Base-by-base conservation (phyloP, 306 rosid genomes). In the Abrus precatorius region DNA sequence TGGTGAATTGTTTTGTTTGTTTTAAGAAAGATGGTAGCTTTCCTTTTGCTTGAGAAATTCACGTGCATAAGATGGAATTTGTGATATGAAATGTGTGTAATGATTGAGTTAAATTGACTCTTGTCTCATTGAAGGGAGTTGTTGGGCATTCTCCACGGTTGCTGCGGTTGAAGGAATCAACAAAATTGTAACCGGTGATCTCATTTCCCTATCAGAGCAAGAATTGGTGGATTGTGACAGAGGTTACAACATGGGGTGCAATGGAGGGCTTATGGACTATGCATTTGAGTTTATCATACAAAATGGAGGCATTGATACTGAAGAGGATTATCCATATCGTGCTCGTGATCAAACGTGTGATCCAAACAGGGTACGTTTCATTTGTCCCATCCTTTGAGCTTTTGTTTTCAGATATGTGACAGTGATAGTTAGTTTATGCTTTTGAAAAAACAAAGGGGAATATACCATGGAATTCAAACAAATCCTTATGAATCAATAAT, bases 241-340 rank as follows among this genome's bases (percentile, higher is more conserved):
- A 30, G 32, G 83, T 20, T 93, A 73, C 59, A 93, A 95, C 92
- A 82, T 83, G 88, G 98, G 99, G 32, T 95, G 99, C 88, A 90
- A 95, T 80, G 98, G 99, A 12, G 99, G 98, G 28, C 97, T 95
- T 5, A 95, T 95, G 98, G 99, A 95, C 73, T 61, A 95, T 72
- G 99, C 93, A 47, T 95, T 89, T 48, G 84, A 93, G 1, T 95
- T 91, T 56, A 89, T 95, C 47, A 40, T 80, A 3, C 62, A 89
- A 30, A 95, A 95, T 79, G 98, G 99, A n/a, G 98, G 99, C 79
- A 88, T 95, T 68, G 97, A 93, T 65, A 78, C 94, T 0, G 97
- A 93, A 63, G 83, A 83, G 29, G 98, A 95, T 77, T 95, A 95
- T 77, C 93, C 94, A 28, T 95, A 93, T 82, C 48, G 0, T 32